Evolutionary conservation across 805 yeast species (phyloP).

Genomic region (Ogataea chonburiensis): DNA sequence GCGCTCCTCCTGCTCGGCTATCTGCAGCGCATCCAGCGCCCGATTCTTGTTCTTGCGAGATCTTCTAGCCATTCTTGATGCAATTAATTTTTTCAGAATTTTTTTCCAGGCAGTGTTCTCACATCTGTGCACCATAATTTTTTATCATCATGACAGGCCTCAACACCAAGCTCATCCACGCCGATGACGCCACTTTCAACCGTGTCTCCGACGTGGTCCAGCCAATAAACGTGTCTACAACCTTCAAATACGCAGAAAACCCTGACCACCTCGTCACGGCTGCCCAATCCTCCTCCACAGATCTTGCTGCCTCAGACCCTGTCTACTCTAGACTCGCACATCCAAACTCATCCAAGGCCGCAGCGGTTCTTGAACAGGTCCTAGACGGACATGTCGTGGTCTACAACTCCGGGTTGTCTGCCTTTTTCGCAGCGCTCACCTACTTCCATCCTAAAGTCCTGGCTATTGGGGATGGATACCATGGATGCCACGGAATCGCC

Average conservation of each 20-base stretch:
- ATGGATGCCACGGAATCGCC: conserved; percentile 76
- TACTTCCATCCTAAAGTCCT: conserved; percentile 67
- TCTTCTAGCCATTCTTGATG: conserved; percentile 12
- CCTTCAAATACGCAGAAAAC: conserved; percentile 63
- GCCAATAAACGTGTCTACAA: conserved; percentile 81
- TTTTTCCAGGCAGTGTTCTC: conserved; percentile 10
- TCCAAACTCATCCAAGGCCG: conserved; percentile 69
- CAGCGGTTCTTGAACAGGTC: conserved; percentile 58
- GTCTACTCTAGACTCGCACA: conserved; percentile 74
- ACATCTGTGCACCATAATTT: conserved; percentile 1
- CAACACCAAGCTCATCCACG: conserved; percentile 65
- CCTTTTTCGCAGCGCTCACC: conserved; percentile 73
- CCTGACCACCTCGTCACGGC: conserved; percentile 55
- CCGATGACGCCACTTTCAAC: conserved; percentile 54
- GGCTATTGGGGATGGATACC: conserved; percentile 79
- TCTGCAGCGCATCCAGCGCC: conserved; percentile 30
- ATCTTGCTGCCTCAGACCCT: conserved; percentile 31
- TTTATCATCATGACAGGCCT: conserved; percentile 41
- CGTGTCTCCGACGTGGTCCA: conserved; percentile 69
- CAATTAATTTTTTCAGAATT: conserved; percentile 2
- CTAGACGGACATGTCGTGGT: conserved; percentile 64
- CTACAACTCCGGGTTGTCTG: conserved; percentile 78
- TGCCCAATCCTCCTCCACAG: conserved; percentile 28
- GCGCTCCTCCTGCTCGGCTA: conserved; percentile 26
- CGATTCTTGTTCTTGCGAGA: conserved; percentile 20